Conservation (phyloP, 805 yeast species). For the Hanseniaspora osmophila region DNA sequence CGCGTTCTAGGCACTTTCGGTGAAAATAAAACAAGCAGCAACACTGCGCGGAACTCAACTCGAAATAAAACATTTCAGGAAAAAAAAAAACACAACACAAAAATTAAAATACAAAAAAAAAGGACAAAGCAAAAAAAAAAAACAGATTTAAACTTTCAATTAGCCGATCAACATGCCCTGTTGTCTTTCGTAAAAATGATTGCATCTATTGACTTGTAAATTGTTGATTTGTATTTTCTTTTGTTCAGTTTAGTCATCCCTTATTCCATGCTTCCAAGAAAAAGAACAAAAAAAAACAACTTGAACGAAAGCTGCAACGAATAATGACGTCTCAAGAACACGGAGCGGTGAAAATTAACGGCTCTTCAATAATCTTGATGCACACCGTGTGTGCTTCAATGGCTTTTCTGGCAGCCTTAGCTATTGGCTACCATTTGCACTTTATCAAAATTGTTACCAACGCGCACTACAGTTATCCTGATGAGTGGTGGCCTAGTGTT, state of each 20-base stretch:
- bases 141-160: neutral
- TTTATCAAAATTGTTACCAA: constrained; percentile 80
- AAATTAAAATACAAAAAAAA: neutral
- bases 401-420: constrained; percentile 65
- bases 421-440: constrained; percentile 64
- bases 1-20: too few species aligned
- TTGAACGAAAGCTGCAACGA: neutral
- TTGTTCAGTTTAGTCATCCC: too few species aligned
- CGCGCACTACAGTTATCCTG: constrained; percentile 80
- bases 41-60: too few species aligned
- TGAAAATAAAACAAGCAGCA: too few species aligned
- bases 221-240: too few species aligned
- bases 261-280: too few species aligned
- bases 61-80: too few species aligned
- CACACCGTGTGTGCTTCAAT: constrained; percentile 60
- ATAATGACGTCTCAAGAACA: neutral
- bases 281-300: too few species aligned
- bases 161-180: too few species aligned
- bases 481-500: constrained; percentile 97
- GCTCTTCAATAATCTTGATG: constrained; percentile 21
- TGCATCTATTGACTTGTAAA: too few species aligned
- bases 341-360: neutral
- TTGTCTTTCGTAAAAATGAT: too few species aligned
- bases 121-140: neutral
- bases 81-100: too few species aligned